phyloP scores from a whole-genome alignment of 148 eudicot genomes.

The Silene latifolia region DNA sequence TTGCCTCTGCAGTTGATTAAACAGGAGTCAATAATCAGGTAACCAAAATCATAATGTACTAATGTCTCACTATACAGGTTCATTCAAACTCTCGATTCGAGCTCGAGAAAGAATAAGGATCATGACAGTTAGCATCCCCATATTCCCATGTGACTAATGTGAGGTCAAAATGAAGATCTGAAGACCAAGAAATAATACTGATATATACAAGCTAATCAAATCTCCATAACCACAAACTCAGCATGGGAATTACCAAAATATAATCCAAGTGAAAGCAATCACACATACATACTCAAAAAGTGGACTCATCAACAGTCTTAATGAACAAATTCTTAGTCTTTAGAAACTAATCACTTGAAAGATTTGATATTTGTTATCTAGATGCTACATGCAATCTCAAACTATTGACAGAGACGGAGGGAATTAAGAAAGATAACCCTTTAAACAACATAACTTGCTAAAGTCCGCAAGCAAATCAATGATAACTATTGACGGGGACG shows the following conservation, averaged over 20 bases:
- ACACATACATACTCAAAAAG: neutral
- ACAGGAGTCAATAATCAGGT: constrained; percentile 7
- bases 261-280: too few relatives aligned
- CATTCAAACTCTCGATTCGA: neutral
- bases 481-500: too few relatives aligned
- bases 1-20: constrained; percentile 58
- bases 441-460: neutral
- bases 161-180: neutral
- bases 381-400: constrained; percentile 7
- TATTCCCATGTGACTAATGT: neutral
- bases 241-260: too few relatives aligned
- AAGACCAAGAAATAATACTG: neutral
- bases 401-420: neutral
- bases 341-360: neutral
- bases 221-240: too few relatives aligned
- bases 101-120: neutral
- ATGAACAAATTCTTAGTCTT: neutral
- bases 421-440: neutral
- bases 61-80: neutral
- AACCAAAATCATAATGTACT: neutral
- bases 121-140: neutral
- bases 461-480: too few relatives aligned
- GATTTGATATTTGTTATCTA: neutral
- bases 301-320: neutral
- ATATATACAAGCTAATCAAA: too few relatives aligned